Base-by-base conservation (phyloP, 2,329 filamentous ascomycete species). In the Fusarium buxicola region DNA sequence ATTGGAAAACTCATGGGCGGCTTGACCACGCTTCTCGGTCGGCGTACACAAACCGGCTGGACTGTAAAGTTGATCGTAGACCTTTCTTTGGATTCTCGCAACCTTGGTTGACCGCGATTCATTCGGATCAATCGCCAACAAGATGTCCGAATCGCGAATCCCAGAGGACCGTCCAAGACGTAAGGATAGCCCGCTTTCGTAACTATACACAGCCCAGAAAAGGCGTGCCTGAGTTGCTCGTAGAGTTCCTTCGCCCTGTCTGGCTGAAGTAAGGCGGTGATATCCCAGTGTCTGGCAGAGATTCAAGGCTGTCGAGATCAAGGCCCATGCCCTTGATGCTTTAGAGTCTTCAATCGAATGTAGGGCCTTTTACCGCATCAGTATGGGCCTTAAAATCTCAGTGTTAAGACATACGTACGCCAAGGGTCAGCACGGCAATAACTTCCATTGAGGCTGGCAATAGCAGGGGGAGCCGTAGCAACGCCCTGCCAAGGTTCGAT, bases 111-210 rank as follows among this genome's bases (percentile, higher is more conserved):
- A 51, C 10, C 64, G 69, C n/a, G 53, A 44, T 5, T 66, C 67
- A 7, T 57, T 48, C 5, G 13, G 24, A n/a, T 67, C 50, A 7
- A 62, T 45, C 2, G 58, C 43, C 36, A 71, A 55, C 11, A 66
- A 67, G 8, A 78, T 70, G 13, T 77, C 74, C 16, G 47, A 35
- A 41, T 78, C 76, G 6, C 66, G 66, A 30, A 79, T 69, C 13
- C 62, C 72, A 3, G 77, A 75, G 8, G 69, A 66, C 1, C 75
- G 69, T 8, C 75, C 73, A 9, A 78, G 63, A 10, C 77, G 69
- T 12, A 79, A 60, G 3, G 76, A 76, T 3, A 79, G 61, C 0
- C 74, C 71, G 28, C 74, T 77, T 16, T 79, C 77, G 6, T 77
- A 59, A 9, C 58, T 67, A 34, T 74, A 76, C 7, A 79, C 69